Percentiles rank a stretch among this genome's conserved stretches.
Conservation (phyloP, 495 filamentous ascomycete genomes). For the Aspergillus avenaceus region DNA sequence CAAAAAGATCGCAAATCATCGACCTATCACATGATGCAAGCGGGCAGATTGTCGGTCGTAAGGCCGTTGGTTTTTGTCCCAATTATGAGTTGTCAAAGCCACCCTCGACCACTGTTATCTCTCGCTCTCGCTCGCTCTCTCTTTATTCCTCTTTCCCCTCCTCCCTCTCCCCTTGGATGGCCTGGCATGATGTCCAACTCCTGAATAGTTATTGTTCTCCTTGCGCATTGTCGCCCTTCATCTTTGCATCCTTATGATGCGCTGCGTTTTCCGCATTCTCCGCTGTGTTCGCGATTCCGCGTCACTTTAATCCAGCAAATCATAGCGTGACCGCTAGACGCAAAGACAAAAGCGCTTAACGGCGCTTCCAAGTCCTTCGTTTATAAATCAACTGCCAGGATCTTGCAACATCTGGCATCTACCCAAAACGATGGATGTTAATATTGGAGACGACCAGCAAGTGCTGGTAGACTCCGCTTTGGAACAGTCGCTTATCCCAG, state of each 20-base stretch:
- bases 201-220: slow-evolving; percentile 24
- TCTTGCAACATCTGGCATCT: slow-evolving; percentile 8
- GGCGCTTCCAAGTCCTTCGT: slow-evolving; percentile 4
- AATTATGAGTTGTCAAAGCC: slow-evolving; percentile 22
- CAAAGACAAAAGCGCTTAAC: background rate
- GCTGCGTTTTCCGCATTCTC: slow-evolving; percentile 26
- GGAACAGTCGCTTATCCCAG: slow-evolving; percentile 21
- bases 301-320: slow-evolving; percentile 15
- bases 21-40: slow-evolving; percentile 27
- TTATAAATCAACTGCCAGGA: slow-evolving; percentile 12
- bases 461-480: slow-evolving; percentile 25
- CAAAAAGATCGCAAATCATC: background rate
- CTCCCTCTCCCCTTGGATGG: slow-evolving; percentile 22
- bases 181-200: slow-evolving; percentile 30
- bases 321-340: background rate
- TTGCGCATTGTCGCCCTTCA: slow-evolving; percentile 17
- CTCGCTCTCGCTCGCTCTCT: slow-evolving; percentile 3
- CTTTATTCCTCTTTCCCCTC: slow-evolving; percentile 6
- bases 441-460: slow-evolving; percentile 13
- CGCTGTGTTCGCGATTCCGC: slow-evolving; percentile 33
- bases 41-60: slow-evolving; percentile 12
- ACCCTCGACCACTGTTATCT: background rate
- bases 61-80: slow-evolving; percentile 16
- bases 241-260: slow-evolving; percentile 34
- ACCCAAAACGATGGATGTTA: slow-evolving; percentile 16